Conservation (phyloP, 1,139 yeast genomes). For the Kodamaea sp. region DNA sequence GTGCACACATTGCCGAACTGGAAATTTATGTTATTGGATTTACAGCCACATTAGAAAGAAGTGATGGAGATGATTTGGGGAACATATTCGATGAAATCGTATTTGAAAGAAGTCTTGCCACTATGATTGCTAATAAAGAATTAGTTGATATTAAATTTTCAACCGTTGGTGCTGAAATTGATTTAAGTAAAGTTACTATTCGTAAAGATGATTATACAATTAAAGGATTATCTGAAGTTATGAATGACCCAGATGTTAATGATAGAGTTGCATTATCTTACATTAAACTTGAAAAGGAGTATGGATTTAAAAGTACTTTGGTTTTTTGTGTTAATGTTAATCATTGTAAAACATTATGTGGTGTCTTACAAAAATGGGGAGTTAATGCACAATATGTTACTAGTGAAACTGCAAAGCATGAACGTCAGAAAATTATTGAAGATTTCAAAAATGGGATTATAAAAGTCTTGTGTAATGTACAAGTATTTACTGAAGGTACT, state of each 20-base stretch:
- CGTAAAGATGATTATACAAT: conserved; percentile 53
- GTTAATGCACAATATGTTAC: conserved; percentile 73
- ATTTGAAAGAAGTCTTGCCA: conserved; percentile 61
- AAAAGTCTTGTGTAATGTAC: conserved; percentile 81
- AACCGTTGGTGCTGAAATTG: conserved; percentile 45
- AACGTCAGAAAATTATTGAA: conserved; percentile 50
- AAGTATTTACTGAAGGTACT: conserved; percentile 91
- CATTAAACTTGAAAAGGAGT: conserved; percentile 35
- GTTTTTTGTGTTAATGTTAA: conserved; percentile 73
- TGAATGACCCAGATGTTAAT: conserved; percentile 55
- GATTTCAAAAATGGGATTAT: conserved; percentile 62
- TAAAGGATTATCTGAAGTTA: conserved; percentile 47
- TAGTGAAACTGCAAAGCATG: conserved; percentile 54
- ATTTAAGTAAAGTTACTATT: conserved; percentile 31
- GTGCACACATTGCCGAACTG: conserved; percentile 42
- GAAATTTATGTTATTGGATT: conserved; percentile 69
- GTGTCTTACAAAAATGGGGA: conserved; percentile 54
- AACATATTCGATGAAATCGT: conserved; percentile 70
- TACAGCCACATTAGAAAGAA: conserved; percentile 74
- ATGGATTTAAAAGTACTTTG: conserved; percentile 56
- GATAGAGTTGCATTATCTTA: conserved; percentile 59
- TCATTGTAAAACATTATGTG: conserved; percentile 60
- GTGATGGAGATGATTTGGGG: conserved; percentile 61
- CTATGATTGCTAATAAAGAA: conserved; percentile 68
- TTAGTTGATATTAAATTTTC: conserved; percentile 68